A percentile compares a stretch with the other conserved stretches of the same genome.
phyloP scores from a whole-genome alignment of 2,329 filamentous ascomycete species.

The Colletotrichum tropicicola region DNA sequence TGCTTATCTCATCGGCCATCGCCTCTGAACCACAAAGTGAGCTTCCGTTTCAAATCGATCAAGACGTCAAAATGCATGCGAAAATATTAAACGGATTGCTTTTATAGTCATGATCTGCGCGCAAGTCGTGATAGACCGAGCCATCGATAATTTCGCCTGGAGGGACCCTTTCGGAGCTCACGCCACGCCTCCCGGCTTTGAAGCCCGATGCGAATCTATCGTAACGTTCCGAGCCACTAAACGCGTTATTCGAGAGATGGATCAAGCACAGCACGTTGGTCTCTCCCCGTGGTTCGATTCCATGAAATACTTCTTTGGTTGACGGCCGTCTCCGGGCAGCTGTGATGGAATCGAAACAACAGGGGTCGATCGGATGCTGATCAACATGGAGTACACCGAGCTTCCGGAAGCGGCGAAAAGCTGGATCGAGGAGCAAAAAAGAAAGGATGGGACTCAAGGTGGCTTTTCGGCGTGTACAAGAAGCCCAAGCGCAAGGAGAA shows the following conservation, averaged over 20 bases:
- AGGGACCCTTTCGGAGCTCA: slow-evolving; percentile 40
- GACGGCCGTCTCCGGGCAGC: slow-evolving; percentile 45
- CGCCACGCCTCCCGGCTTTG: slow-evolving; percentile 38
- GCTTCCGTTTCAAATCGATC: neutral
- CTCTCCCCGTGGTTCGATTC: slow-evolving; percentile 38
- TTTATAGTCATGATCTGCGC: neutral
- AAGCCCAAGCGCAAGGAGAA: slow-evolving; percentile 38
- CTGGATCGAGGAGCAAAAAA: neutral
- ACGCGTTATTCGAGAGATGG: slow-evolving; percentile 39
- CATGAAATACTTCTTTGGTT: slow-evolving; percentile 37
- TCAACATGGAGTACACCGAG: slow-evolving; percentile 46
- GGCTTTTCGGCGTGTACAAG: slow-evolving; percentile 38
- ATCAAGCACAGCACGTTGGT: slow-evolving; percentile 30
- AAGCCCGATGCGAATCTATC: slow-evolving; percentile 37
- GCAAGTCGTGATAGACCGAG: slow-evolving; percentile 30
- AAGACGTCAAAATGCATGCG: neutral
- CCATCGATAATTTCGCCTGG: slow-evolving; percentile 41
- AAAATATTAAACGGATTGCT: neutral
- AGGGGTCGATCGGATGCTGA: slow-evolving; percentile 45
- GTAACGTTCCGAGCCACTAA: slow-evolving; percentile 39
- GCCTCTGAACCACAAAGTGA: no score
- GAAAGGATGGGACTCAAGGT: slow-evolving; percentile 38
- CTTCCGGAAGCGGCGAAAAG: slow-evolving; percentile 41
- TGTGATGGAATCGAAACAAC: slow-evolving; percentile 53
- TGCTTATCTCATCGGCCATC: no score